These are phyloP conservation scores for Cyberlindnera bimundalis DNA, from an alignment of 805 yeast species.

Conservation along the genomic window DNA sequence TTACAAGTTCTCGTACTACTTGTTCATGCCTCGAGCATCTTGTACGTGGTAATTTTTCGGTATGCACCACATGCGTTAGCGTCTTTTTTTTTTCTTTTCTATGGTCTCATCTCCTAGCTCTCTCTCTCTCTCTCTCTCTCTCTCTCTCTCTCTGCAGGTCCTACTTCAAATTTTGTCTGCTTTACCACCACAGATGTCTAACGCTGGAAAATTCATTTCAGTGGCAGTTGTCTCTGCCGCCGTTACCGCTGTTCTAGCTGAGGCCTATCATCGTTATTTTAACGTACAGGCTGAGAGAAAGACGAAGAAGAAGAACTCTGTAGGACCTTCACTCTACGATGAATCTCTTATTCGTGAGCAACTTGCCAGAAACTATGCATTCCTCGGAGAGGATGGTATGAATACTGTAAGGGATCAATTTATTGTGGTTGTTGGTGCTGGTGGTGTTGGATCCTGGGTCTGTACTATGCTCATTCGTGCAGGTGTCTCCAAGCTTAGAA, in stretches of 20 bases:
- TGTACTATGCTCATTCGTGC: constrained; percentile 87
- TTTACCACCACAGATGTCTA: constrained; percentile 8
- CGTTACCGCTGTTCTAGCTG: constrained; percentile 30
- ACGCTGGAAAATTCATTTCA: constrained; percentile 25
- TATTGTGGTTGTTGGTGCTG: constrained; percentile 86
- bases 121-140: background rate
- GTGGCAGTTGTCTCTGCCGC: constrained; percentile 32
- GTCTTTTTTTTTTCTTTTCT: constrained; percentile 2
- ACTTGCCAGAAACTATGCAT: constrained; percentile 89
- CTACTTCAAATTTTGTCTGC: background rate
- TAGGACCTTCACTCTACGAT: constrained; percentile 32
- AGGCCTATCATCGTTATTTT: constrained; percentile 26
- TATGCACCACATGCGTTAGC: background rate
- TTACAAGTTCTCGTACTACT: no score
- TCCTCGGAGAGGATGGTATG: constrained; percentile 85
- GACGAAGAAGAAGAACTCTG: constrained; percentile 4
- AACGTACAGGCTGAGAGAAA: background rate
- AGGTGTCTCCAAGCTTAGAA: constrained; percentile 74
- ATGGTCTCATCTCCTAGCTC: background rate
- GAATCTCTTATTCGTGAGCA: constrained; percentile 86
- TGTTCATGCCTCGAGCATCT: no score
- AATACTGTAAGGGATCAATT: constrained; percentile 62
- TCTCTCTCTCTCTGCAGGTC: background rate
- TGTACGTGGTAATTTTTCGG: no score
- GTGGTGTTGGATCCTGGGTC: constrained; percentile 99